Conservation (phyloP, 495 filamentous ascomycete species). For the Parathielavia hyrcaniae region DNA sequence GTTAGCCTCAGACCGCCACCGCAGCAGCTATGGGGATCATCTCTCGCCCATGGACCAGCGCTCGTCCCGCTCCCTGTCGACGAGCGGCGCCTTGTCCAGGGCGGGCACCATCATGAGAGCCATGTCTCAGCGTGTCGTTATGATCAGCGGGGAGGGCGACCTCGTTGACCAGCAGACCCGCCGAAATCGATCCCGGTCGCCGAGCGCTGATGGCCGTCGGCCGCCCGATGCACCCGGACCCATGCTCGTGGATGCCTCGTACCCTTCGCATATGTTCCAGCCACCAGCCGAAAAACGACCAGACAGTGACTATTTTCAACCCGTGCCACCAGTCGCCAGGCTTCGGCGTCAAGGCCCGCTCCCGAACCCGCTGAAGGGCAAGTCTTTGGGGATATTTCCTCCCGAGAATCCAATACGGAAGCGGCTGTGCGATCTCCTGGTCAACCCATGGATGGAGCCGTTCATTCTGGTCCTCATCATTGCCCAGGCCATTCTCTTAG, state of each 20-base stretch:
- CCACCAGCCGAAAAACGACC: conserved; percentile 43
- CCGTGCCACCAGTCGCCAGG: conserved; percentile 22
- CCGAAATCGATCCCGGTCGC: conserved; percentile 55
- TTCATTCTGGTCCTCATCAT: conserved; percentile 82
- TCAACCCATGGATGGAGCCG: conserved; percentile 81
- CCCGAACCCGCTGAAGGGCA: conserved; percentile 81
- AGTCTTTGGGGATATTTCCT: conserved; percentile 75
- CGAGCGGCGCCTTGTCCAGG: conserved; percentile 60
- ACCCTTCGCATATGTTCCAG: conserved; percentile 41
- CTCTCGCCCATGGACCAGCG: conserved; percentile 41
- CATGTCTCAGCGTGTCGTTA: conserved; percentile 96
- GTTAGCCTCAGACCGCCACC: conserved; percentile 35
- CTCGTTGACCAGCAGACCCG: conserved; percentile 68
- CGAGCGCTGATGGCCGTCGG: conserved; percentile 37
- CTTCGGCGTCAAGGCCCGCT: conserved; percentile 40
- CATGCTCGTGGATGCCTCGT: conserved; percentile 50
- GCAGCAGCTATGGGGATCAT: conserved; percentile 46
- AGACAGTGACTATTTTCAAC: conserved; percentile 35
- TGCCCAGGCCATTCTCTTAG: conserved; percentile 76
- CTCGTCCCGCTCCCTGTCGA: conserved; percentile 52
- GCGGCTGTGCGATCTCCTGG: conserved; percentile 77
- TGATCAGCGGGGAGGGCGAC: conserved; percentile 79
- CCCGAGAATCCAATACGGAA: conserved; percentile 69
- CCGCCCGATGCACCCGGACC: conserved; percentile 37
- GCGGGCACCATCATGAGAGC: conserved; percentile 91